phyloP scores from a whole-genome alignment of 108 stramenopile genomes.

The Nitzschia palea region DNA sequence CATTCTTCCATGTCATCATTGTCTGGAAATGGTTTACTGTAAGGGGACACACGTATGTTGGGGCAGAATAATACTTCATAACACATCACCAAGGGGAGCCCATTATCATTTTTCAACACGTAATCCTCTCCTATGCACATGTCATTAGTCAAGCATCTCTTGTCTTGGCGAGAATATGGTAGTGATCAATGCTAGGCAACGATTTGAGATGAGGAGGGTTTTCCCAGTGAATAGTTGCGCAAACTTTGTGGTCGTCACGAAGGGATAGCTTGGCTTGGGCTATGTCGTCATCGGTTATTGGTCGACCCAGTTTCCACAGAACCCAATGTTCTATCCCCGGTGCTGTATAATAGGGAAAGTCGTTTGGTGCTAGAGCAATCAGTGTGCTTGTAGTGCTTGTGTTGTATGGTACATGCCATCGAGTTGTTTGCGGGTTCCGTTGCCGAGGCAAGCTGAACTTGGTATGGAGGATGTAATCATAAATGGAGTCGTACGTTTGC shows the following conservation, averaged over 20 bases:
- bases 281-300: conserved; percentile 14
- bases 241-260: background rate
- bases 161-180: conserved; percentile 38
- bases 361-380: conserved; percentile 25
- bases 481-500: background rate
- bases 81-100: too few species aligned
- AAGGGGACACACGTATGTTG: too few species aligned
- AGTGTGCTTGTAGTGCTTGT: background rate
- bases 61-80: too few species aligned
- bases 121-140: too few species aligned
- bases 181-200: conserved; percentile 58
- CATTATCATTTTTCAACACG: too few species aligned
- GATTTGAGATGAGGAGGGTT: conserved; percentile 63
- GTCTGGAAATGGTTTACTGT: too few species aligned
- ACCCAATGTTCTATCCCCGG: conserved; percentile 57
- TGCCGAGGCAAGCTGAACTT: background rate
- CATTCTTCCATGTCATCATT: too few species aligned
- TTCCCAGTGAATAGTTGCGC: conserved; percentile 45
- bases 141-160: too few species aligned
- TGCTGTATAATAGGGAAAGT: conserved; percentile 57
- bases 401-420: background rate
- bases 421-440: background rate
- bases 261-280: conserved; percentile 5
- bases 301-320: conserved; percentile 64
- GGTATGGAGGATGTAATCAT: background rate